Evolutionary conservation across 2,329 filamentous ascomycete genomes (phyloP), one percentile per base, ranked within the genome.

Genomic region (Xylaria sp.): DNA sequence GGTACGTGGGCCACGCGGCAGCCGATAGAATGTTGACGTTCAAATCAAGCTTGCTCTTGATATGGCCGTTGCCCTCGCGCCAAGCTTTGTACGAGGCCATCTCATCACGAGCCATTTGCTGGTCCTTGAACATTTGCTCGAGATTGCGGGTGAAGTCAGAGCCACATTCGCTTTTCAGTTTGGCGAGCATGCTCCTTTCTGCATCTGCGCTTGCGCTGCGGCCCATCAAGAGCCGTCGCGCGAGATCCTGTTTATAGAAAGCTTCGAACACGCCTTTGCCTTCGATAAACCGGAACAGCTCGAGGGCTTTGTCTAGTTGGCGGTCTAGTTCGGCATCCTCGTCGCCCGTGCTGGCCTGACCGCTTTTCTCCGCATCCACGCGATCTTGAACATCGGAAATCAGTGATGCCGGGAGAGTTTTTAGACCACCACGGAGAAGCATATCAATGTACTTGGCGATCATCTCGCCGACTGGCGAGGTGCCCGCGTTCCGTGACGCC

Each of bases 111-210:
- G 93, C 93, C 23, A 97, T 86, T 77, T 97, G 94, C 79, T 98
- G 93, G 76, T 99, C 96, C 79, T 97, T 97, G 84, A 99, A 99
- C 96, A 99, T 99, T 70, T 95, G 93, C 80, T 99, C 97, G 0
- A 99, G 85, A 76, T 99, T 99, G 77, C 97, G 94, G 0, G 96
- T 99, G 78, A 99, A 98, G 73, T 89, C 92, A 15, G 93, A 91
- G 45, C 96, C 96, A 77, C 96, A 99, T 83, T 99, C 96, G 72
- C 90, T 92, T 81, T 96, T 95, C 32, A 99, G 85, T 72, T 97
- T 93, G 30, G 92, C 86, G 56, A 99, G 86, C 96, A 99, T 99
- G 80, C 92, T 97, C 70, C 94, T 89, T 81, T 99, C 97, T 0
- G 96, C 95, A 80, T 99, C 96, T 64, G 95, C 92, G 76, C 93